Base-by-base conservation (phyloP, 495 filamentous ascomycete species). In the Penicillium bovifimosum region DNA sequence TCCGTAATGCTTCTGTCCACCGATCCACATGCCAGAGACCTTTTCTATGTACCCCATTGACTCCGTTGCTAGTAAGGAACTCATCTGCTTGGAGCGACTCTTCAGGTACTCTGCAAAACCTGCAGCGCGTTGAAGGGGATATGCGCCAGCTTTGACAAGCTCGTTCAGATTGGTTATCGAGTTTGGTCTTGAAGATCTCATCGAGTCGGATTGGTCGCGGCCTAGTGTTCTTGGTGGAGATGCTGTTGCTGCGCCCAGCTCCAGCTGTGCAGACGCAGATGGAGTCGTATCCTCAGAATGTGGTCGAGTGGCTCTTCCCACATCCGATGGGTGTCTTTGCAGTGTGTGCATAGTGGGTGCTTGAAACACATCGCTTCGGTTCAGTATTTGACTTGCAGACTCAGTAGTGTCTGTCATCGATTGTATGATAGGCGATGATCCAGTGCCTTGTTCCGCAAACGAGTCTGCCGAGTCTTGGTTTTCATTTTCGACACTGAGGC, bases 11-110 rank as follows among this genome's bases (percentile, higher is more conserved):
- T 83, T 87, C 62, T 86, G 85, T 14, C 89, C 88, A 28, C 93
- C 93, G 50, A 89, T 85, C 87, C 93, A 95, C 88, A 97, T 97
- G 33, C 90, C 93, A 4, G 91, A 96, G 0, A 97, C 91, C 63
- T 96, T 96, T 59, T 95, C 92, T 27, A 96, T 84, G 65, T 98
- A 98, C 14, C 90, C 90, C 89, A 96, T 97, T 2, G 93, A 95
- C 62, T 96, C 91, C 2, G 86, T 88, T 28, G 95, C 90, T 18
- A 98, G 65, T 24, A 96, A 75, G 50, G 73, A 89, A 52, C 90
- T 91, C 85, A 97, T 91, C 34, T 83, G 81, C 50, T 86, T 87
- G 24, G 82, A 85, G 13, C 85, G 82, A 49, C 77, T 83, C 61
- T 85, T 87, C 59, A 97, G 72, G 64, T 88, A 96, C 14, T 84